Evolutionary conservation across 148 eudicot genomes (phyloP), one percentile per base, ranked within the genome.

Genomic region (Suaeda aralocaspica): DNA sequence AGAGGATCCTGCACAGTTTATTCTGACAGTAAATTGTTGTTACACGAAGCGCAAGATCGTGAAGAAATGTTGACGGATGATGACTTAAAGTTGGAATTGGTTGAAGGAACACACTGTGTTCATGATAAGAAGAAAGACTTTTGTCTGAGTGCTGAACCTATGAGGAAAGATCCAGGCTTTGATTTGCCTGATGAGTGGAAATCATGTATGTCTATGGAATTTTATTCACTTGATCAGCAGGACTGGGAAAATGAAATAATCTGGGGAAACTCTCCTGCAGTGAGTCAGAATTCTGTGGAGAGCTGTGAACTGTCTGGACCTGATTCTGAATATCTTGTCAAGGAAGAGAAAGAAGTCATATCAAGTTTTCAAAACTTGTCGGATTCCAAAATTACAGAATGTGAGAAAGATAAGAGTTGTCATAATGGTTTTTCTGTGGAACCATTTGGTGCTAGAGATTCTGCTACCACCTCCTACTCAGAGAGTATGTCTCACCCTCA

Each of bases 221-320:
- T 84, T 70, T 82, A 83, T 74, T 84, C 89, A 68, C 89, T 94
- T 77, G 97, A 94, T 80, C 97, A 91, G 79, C 85, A 85, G 66
- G 89, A 89, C 75, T 94, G 99, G 99, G 99, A 94, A 80, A 87
- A 89, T 44, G 66, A 73, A 75, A 94, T 94, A 70, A 81, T 94
- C 45, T 94, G 96, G 97, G 89, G 88, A 26, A 78, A 79, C 67
- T 86, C 97, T 33, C 90, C 97, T 72, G 30, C 72, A 24, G 65
- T 78, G 28, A 82, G 77, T 80, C 85, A 81, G 62, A 76, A 72
- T 76, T 62, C 83, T 68, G 79, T 77, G 30, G 96, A 82, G 73
- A 85, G 89, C 81, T 83, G 67, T 80, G 97, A 91, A 71, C 81
- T 87, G 59, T 84, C 89, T 75, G 93, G 88, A 59, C 83, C 82